A percentile compares a stretch with the other conserved stretches of the same genome.
phyloP scores from a whole-genome alignment of 768 basidiomycete species.

The Rhizopogon roseolus region DNA sequence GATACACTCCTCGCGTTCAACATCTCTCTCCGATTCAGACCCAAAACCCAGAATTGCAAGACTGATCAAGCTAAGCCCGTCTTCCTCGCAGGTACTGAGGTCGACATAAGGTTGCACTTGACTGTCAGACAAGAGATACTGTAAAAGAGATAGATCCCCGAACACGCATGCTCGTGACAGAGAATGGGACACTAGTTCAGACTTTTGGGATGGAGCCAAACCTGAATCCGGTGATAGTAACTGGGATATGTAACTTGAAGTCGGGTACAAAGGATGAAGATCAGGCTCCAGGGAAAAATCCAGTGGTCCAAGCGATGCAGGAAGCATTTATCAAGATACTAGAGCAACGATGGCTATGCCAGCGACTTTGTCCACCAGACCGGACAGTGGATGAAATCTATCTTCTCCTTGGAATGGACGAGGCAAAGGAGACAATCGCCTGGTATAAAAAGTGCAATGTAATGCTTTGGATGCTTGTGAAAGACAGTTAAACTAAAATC shows the following conservation, averaged over 20 bases:
- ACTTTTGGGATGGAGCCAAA: conserved; percentile 62
- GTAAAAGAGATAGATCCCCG: conserved; percentile 67
- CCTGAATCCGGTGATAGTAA: conserved; percentile 66
- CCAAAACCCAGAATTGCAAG: conserved; percentile 79
- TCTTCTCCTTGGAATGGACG: background rate
- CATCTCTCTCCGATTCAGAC: conserved; percentile 73
- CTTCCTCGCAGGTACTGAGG: conserved; percentile 72
- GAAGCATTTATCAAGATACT: conserved; percentile 20
- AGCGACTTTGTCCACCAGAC: background rate
- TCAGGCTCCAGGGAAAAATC: conserved; percentile 76
- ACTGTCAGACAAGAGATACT: conserved; percentile 65
- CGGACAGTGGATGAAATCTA: background rate
- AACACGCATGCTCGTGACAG: conserved; percentile 74
- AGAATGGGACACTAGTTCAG: conserved; percentile 68
- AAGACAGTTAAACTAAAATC: background rate
- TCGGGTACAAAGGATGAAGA: conserved; percentile 75
- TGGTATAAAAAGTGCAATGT: background rate
- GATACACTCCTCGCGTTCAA: conserved; percentile 90
- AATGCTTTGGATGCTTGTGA: background rate
- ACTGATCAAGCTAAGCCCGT: conserved; percentile 78
- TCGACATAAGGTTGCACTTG: conserved; percentile 66
- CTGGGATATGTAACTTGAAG: conserved; percentile 52
- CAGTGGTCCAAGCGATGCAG: conserved; percentile 28
- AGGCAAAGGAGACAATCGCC: background rate
- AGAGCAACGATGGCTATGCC: background rate